These are phyloP conservation scores for Trichoderma lentiforme DNA, from an alignment of 2,329 filamentous ascomycete genomes.

Conservation along the genomic window DNA sequence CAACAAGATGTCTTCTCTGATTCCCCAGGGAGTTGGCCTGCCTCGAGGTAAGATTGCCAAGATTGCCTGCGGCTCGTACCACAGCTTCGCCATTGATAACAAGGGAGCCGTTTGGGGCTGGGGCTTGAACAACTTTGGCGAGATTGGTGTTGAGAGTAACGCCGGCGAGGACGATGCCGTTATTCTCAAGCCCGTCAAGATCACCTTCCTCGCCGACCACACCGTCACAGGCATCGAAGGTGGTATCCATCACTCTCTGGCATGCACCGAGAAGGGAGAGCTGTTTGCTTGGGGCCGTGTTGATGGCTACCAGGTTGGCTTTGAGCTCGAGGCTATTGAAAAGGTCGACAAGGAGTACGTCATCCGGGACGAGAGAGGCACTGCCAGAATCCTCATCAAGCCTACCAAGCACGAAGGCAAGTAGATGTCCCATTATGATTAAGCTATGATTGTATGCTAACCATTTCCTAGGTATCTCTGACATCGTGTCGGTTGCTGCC, in stretches of 20 bases:
- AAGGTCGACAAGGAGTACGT: constrained; percentile 49
- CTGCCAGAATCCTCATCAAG: constrained; percentile 60
- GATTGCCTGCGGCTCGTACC: constrained; percentile 67
- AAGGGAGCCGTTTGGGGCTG: constrained; percentile 72
- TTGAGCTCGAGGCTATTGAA: constrained; percentile 50
- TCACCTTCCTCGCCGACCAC: constrained; percentile 61
- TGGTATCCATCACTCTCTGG: constrained; percentile 70
- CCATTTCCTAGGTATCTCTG: constrained; percentile 41
- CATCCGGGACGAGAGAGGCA: constrained; percentile 59
- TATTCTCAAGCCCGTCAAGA: constrained; percentile 66
- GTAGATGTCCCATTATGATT: constrained; percentile 22
- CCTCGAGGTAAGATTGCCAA: constrained; percentile 56
- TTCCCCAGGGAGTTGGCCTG: constrained; percentile 56
- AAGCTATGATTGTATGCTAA: constrained; percentile 1
- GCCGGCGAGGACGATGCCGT: constrained; percentile 55
- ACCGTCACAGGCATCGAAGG: constrained; percentile 68
- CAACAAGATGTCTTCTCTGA: constrained; percentile 59
- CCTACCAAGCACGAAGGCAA: constrained; percentile 43
- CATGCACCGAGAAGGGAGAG: constrained; percentile 54
- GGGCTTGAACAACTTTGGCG: constrained; percentile 84
- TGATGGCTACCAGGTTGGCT: constrained; percentile 52
- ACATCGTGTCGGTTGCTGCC: constrained; percentile 54
- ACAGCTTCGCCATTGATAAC: constrained; percentile 75
- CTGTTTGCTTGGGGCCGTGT: constrained; percentile 60
- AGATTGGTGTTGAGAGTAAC: constrained; percentile 65